Base-by-base conservation (phyloP, 1,139 yeast genomes). In the Hansenula lynferdii region DNA sequence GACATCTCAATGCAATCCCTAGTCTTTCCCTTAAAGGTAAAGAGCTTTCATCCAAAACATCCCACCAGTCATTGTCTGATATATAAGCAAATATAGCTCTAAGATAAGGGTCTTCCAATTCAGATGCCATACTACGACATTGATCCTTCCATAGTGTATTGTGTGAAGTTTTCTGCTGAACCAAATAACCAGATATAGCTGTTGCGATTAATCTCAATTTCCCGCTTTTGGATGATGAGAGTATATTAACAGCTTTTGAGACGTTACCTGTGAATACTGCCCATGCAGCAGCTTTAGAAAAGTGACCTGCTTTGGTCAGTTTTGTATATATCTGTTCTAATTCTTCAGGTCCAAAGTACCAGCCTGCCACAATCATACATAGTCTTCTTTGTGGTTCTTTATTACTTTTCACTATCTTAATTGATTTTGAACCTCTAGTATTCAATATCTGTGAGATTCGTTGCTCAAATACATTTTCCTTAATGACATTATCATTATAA, bases 61-160 rank as follows among this genome's bases (percentile, higher is more conserved):
- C 97, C 80, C 92, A 81, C 97, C 97, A 92, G 47, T 90, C 95
- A 38, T 87, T 85, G 54, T 92, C 97, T 0, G 97, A 89, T 40
- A 92, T 83, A 51, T 81, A 92, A 0, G 97, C 96, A 68, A 92
- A 92, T 2, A 90, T 85, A 0, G 95, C 96, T 30, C 97, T 65
- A 44, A 92, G 64, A 56, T 92, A 92, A 0, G 97, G 97, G 54
- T 86, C 84, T 15, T 85, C 95, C 39, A 92, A 66, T 49, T 87
- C 97, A 19, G 86, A 75, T 0, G 97, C 87, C 73, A 92, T 76
- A 45, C 74, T 75, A 35, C 96, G 77, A 56, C 97, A 92, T 56
- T 87, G 95, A 42, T 89, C 96, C 53, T 86, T 80, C 97, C 97
- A 92, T 0, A 90, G 78, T 57, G 86, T 84, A 54, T 87, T 89